Evolutionary conservation across 1,284 basidiomycete species (phyloP), one percentile per base, ranked within the genome.

Genomic region (Sporisorium sorghi): DNA sequence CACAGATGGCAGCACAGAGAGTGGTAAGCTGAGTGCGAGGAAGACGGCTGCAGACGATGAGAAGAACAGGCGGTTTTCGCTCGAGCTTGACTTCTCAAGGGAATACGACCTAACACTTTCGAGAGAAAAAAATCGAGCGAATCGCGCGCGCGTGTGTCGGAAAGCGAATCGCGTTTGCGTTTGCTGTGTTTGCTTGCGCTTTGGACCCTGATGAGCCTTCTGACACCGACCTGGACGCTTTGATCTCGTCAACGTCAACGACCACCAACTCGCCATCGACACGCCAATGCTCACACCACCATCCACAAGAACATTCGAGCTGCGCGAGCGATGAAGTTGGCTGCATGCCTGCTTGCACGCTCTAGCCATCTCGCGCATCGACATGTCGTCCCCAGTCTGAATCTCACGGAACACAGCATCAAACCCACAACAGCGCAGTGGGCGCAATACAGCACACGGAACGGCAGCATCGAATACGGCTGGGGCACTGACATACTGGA

Each of bases 291-390:
- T 9, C 12, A n/a, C n/a, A 10, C 8, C 24, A 3, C 17, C 35
- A n/a, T 9, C 23, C 6, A 11, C 15, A 9, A 14, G 21, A 21
- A 6, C 19, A n/a, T 33, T 35, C 39, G 17, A 28, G 10, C 14
- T 44, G 14, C 15, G 14, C 21, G 11, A 59, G 44, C 44, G 39
- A 67, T 68, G 65, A 68, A 62, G 50, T 19, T 46, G 37, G 50
- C 65, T 49, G 58, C 54, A 58, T 58, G 58, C 47, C 50, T 58
- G 59, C 55, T 53, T 26, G 12, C 56, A 19, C 61, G 61, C 49
- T 50, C 32, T 37, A 26, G 17, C 48, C 24, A 28, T 35, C 39
- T 39, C 37, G 23, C 30, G 12, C 60, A 43, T 37, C 60, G 26
- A 35, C 30, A 54, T 54, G 58, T 46, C 30, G 11, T 47, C 12